These are phyloP conservation scores for Taphrina pruni DNA, from an alignment of 1,139 yeast species.

Conservation along the genomic window DNA sequence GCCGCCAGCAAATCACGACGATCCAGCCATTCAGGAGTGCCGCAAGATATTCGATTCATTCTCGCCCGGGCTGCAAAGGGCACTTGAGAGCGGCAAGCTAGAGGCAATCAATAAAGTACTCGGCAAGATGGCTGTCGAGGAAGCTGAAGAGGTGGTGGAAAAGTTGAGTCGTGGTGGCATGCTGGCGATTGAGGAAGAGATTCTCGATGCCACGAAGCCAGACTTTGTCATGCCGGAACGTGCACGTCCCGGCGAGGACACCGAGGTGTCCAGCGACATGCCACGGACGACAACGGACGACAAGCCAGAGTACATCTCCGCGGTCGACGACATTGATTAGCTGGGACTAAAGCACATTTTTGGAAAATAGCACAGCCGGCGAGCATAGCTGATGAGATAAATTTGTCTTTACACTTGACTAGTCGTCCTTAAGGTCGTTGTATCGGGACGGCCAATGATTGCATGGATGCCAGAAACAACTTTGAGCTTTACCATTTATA, in stretches of 20 bases:
- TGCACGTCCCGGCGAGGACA: not conserved
- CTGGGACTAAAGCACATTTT: not conserved
- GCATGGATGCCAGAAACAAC: not conserved
- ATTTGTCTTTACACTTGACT: not conserved
- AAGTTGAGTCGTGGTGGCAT: conserved; percentile 81
- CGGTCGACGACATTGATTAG: conserved; percentile 25
- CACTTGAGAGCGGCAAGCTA: conserved; percentile 71
- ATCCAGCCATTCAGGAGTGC: conserved; percentile 57
- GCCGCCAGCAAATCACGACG: conserved; percentile 60
- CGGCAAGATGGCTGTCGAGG: conserved; percentile 73
- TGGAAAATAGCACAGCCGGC: conserved; percentile 1
- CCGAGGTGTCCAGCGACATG: not conserved
- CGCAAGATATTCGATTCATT: conserved; percentile 61
- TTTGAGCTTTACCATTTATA: not conserved
- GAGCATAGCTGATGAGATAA: not conserved
- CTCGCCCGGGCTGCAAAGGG: conserved; percentile 70
- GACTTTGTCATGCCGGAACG: conserved; percentile 37
- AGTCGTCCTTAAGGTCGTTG: too few relatives aligned
- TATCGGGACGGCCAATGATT: not conserved
- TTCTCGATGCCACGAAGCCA: conserved; percentile 70
- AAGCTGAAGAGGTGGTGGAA: conserved; percentile 79
- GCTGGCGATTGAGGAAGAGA: conserved; percentile 75
- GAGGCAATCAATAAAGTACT: conserved; percentile 85
- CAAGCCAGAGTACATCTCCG: conserved; percentile 8
- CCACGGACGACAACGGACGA: not conserved